Percentiles rank a stretch among this genome's conserved stretches.
Evolutionary conservation across 2,329 filamentous ascomycete genomes (phyloP).

Genomic region (Cladophialophora yegresii): DNA sequence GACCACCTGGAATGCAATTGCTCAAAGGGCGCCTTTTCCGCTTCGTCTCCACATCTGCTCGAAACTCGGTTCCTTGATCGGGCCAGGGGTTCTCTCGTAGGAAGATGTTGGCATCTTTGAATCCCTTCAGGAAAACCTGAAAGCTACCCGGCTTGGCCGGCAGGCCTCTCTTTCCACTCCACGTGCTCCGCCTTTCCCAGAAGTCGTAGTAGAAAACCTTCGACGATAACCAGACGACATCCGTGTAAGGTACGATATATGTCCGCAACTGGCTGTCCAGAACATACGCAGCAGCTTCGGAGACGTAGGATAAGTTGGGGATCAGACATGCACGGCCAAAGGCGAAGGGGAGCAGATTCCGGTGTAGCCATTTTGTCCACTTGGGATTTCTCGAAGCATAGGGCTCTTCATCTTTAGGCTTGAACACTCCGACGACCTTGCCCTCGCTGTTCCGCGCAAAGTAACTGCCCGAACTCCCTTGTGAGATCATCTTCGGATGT

Average conservation of each 20-base stretch:
- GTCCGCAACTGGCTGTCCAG: constrained; percentile 88
- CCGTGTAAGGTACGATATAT: constrained; percentile 92
- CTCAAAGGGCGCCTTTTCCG: constrained; percentile 74
- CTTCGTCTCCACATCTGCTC: constrained; percentile 66
- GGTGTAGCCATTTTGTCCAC: constrained; percentile 99
- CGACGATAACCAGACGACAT: constrained; percentile 89
- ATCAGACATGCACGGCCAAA: constrained; percentile 95
- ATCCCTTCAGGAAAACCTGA: constrained; percentile 95
- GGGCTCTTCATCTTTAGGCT: constrained; percentile 97
- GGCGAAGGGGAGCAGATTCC: constrained; percentile 95
- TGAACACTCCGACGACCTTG: constrained; percentile 96
- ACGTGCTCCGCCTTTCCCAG: constrained; percentile 87
- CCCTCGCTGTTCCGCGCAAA: constrained; percentile 90
- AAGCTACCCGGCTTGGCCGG: constrained; percentile 94
- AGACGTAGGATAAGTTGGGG: constrained; percentile 95
- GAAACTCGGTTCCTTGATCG: constrained; percentile 73
- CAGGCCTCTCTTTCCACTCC: constrained; percentile 80
- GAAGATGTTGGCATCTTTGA: constrained; percentile 95
- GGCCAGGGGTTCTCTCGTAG: constrained; percentile 95
- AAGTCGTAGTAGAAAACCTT: constrained; percentile 99
- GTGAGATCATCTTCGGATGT: constrained; percentile 93
- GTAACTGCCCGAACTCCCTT: constrained; percentile 96
- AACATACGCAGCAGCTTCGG: constrained; percentile 94
- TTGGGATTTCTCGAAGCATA: constrained; percentile 97
- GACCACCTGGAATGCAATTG: constrained; percentile 72